Conservation (phyloP, 1,284 basidiomycete genomes). For the Volvariella surrecta region DNA sequence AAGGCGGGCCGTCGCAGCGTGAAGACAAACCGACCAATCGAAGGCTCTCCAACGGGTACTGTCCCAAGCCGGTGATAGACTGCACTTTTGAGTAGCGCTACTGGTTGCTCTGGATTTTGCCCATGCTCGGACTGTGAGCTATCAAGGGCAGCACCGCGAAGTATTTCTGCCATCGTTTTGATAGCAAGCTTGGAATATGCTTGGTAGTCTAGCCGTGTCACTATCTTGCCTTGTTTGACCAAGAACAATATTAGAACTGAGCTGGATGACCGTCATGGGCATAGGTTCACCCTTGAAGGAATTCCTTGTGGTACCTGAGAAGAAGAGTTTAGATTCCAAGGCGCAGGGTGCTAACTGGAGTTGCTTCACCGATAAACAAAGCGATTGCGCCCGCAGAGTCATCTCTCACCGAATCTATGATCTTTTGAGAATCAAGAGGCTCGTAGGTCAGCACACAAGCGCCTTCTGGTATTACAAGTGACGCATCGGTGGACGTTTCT, state of each 20-base stretch:
- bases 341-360: conserved; percentile 5
- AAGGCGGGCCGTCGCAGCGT: neutral
- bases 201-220: conserved; percentile 73
- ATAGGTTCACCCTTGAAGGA: conserved; percentile 42
- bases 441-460: conserved; percentile 54
- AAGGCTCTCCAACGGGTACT: conserved; percentile 73
- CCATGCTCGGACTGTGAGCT: conserved; percentile 37
- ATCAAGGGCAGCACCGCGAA: conserved; percentile 36
- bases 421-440: conserved; percentile 44
- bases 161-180: conserved; percentile 64
- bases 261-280: neutral
- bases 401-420: conserved; percentile 53
- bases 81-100: conserved; percentile 42
- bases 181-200: conserved; percentile 79
- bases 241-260: conserved; percentile 1
- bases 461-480: conserved; percentile 36
- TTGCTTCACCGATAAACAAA: conserved; percentile 55
- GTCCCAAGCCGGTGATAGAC: conserved; percentile 75
- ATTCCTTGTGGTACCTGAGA: conserved; percentile 35
- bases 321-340: too few relatives aligned
- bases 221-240: conserved; percentile 46
- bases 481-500: conserved; percentile 38
- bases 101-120: conserved; percentile 18
- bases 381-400: conserved; percentile 64
- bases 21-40: conserved; percentile 37